Evolutionary conservation across 2,329 filamentous ascomycete genomes (phyloP).

Genomic region (Polytolypa hystricis): DNA sequence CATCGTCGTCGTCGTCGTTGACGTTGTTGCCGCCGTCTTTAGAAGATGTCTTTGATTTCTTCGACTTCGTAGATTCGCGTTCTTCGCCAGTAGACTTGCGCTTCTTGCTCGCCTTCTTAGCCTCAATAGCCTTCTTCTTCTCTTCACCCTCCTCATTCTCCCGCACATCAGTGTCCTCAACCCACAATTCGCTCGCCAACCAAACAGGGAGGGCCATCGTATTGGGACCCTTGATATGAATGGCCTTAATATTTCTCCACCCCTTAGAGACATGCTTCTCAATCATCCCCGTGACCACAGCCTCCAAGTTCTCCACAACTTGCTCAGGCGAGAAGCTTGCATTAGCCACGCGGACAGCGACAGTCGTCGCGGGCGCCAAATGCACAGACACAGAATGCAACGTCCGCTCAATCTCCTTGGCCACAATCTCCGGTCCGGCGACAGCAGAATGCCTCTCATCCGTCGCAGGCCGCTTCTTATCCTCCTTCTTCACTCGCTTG

Average conservation of each 20-base stretch:
- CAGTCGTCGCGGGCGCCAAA: constrained; percentile 67
- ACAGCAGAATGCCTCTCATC: constrained; percentile 36
- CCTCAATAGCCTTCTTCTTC: constrained; percentile 26
- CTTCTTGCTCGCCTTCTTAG: constrained; percentile 45
- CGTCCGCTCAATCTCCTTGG: constrained; percentile 69
- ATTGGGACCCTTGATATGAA: constrained; percentile 85
- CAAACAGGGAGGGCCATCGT: constrained; percentile 89
- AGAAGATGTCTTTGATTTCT: constrained; percentile 30
- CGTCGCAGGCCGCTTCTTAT: constrained; percentile 36
- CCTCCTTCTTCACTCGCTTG: constrained; percentile 48
- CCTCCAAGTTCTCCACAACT: constrained; percentile 68
- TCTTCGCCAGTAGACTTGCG: constrained; percentile 28
- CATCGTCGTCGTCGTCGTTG: constrained; percentile 28
- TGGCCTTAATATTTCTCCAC: constrained; percentile 72
- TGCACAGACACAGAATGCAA: constrained; percentile 68
- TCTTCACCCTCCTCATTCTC: constrained; percentile 30
- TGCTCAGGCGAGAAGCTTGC: constrained; percentile 64
- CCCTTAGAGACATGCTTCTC: constrained; percentile 74
- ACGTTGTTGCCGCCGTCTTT: constrained; percentile 25
- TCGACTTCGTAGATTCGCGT: constrained; percentile 22
- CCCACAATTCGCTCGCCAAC: constrained; percentile 85
- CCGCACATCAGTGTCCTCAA: constrained; percentile 60
- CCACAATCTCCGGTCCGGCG: constrained; percentile 54
- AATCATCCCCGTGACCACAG: constrained; percentile 57
- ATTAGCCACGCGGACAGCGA: constrained; percentile 67